These are phyloP conservation scores for Chytridium lagenaria DNA, from an alignment of 371 early-diverging fungal species.

Conservation along the genomic window DNA sequence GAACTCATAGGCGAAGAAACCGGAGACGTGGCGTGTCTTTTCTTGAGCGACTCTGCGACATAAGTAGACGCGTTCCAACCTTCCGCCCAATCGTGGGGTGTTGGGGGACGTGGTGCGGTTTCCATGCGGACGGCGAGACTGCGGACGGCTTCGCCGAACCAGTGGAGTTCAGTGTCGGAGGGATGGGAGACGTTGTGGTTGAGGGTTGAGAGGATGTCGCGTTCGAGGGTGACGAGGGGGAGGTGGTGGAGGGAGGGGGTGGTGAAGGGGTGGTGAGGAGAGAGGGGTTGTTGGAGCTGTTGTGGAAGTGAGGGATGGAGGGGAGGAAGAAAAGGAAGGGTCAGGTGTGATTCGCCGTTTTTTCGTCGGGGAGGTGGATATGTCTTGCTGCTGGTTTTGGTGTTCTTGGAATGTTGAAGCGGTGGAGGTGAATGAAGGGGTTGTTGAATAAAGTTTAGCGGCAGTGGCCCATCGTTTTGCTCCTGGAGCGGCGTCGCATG, in stretches of 20 bases:
- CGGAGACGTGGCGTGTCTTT: too few relatives aligned
- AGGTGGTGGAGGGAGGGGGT: not conserved
- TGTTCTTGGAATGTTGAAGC: too few relatives aligned
- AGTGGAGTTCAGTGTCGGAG: not conserved
- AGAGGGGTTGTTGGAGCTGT: not conserved
- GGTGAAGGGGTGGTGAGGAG: not conserved
- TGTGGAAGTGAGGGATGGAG: constrained; percentile 2
- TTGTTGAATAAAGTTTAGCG: not conserved
- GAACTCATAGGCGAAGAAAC: too few relatives aligned
- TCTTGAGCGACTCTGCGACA: too few relatives aligned
- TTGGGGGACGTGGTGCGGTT: too few relatives aligned
- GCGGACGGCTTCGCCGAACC: not conserved
- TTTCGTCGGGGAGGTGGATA: too few relatives aligned
- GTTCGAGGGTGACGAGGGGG: not conserved
- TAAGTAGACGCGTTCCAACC: too few relatives aligned
- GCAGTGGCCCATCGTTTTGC: not conserved
- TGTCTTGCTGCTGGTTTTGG: too few relatives aligned
- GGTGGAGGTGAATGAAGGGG: constrained; percentile 4
- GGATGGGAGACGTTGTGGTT: not conserved
- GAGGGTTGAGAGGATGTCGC: not conserved
- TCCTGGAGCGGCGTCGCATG: constrained; percentile 1
- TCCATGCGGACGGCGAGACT: too few relatives aligned
- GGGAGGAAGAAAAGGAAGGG: too few relatives aligned
- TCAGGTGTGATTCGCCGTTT: too few relatives aligned
- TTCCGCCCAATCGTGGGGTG: too few relatives aligned